Evolutionary conservation across 208 protist genomes (phyloP).

Genomic region (Angomonas deanei): DNA sequence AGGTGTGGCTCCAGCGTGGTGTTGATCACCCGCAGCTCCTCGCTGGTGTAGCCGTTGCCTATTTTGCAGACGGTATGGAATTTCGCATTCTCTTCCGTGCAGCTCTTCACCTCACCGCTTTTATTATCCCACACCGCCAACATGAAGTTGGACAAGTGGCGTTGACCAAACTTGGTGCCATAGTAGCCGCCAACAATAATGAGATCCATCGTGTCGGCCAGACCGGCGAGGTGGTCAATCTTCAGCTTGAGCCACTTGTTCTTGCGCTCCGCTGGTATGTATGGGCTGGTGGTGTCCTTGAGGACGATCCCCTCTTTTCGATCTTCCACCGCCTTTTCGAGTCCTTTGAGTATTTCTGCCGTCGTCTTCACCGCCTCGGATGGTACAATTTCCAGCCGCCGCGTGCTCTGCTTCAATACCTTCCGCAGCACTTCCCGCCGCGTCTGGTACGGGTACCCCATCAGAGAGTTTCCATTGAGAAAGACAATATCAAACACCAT

Average conservation of each 20-base stretch:
- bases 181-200: slow-evolving; percentile 47
- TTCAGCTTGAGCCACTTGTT: slow-evolving; percentile 70
- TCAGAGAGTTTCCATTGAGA: slow-evolving; percentile 31
- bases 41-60: slow-evolving; percentile 48
- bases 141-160: slow-evolving; percentile 42
- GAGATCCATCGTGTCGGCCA: slow-evolving; percentile 41
- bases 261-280: slow-evolving; percentile 42
- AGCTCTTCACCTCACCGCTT: background rate
- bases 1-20: slow-evolving; percentile 31
- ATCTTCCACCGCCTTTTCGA: slow-evolving; percentile 25
- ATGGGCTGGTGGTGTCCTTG: slow-evolving; percentile 24
- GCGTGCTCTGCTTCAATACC: slow-evolving; percentile 12
- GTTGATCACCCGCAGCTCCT: slow-evolving; percentile 32
- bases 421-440: slow-evolving; percentile 13
- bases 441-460: slow-evolving; percentile 15
- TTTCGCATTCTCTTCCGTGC: background rate
- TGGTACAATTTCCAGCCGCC: slow-evolving; percentile 30
- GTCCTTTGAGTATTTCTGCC: slow-evolving; percentile 19
- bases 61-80: slow-evolving; percentile 61
- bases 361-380: slow-evolving; percentile 12
- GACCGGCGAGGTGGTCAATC: slow-evolving; percentile 36
- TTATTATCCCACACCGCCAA: slow-evolving; percentile 24
- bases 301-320: slow-evolving; percentile 46
- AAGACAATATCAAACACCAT: slow-evolving; percentile 49
- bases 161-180: slow-evolving; percentile 51